These are phyloP conservation scores for Solanum stenotomum DNA, from an alignment of 257 asterid species.

Conservation along the genomic window DNA sequence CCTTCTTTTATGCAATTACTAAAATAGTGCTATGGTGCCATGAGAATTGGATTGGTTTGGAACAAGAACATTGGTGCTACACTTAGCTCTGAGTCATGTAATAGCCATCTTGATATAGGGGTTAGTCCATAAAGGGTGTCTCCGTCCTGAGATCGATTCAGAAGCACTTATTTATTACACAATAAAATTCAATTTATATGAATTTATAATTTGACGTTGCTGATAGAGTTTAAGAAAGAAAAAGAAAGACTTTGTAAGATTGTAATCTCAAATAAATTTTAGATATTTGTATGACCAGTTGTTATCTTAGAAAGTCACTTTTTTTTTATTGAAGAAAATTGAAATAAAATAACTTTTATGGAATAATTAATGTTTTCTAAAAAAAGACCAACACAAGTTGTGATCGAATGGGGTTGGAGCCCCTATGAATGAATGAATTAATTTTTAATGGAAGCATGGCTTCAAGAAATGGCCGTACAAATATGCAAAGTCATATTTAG, in stretches of 20 bases:
- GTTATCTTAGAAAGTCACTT: too few species aligned
- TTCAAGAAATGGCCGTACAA: not conserved
- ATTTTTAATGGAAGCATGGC: too few species aligned
- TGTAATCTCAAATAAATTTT: too few species aligned
- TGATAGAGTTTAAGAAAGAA: not conserved
- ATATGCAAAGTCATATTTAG: not conserved
- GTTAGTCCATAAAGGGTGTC: constrained; percentile 2
- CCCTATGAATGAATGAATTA: too few species aligned
- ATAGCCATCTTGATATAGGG: not conserved
- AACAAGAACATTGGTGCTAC: not conserved
- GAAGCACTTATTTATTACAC: not conserved
- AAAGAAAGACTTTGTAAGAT: too few species aligned
- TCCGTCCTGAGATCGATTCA: not conserved
- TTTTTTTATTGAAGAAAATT: too few species aligned
- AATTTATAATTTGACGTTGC: too few species aligned
- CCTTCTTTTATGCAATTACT: not conserved
- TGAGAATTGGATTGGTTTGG: not conserved
- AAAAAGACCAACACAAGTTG: not conserved
- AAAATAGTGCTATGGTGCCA: not conserved
- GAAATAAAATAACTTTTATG: too few species aligned
- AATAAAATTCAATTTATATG: too few species aligned
- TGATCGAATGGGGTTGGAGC: not conserved
- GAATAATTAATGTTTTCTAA: not conserved
- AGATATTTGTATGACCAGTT: too few species aligned
- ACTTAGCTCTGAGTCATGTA: not conserved